A percentile compares a stretch with the other conserved stretches of the same genome.
These are phyloP conservation scores for Platanthera guangdongensis DNA, from an alignment of 106 monocot species.

Conservation along the genomic window DNA sequence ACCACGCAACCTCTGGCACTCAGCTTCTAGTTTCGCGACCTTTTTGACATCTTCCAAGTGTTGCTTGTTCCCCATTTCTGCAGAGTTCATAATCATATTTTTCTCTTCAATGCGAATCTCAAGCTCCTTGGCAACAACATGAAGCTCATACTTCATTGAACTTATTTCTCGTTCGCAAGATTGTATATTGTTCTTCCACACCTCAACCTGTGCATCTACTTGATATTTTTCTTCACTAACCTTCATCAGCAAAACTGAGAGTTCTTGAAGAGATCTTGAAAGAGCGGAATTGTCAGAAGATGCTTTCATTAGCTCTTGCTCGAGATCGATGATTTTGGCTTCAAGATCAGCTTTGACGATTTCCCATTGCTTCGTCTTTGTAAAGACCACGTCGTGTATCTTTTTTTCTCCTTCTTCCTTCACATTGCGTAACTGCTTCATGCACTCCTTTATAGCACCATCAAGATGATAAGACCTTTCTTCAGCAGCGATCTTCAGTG, in stretches of 20 bases:
- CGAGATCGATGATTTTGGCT: slow-evolving; percentile 38
- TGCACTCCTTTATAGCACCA: slow-evolving; percentile 70
- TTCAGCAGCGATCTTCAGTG: slow-evolving; percentile 59
- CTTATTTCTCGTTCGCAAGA: slow-evolving; percentile 60
- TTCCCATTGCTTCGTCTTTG: slow-evolving; percentile 75
- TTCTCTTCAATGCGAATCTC: slow-evolving; percentile 86
- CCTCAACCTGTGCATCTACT: slow-evolving; percentile 69
- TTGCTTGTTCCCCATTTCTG: slow-evolving; percentile 66
- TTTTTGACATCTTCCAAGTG: slow-evolving; percentile 86
- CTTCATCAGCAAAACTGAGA: slow-evolving; percentile 43
- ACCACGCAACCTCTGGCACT: slow-evolving; percentile 84
- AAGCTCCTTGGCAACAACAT: slow-evolving; percentile 66
- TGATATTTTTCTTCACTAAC: slow-evolving; percentile 67
- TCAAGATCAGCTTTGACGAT: slow-evolving; percentile 54
- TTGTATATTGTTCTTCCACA: slow-evolving; percentile 44
- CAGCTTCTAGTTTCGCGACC: slow-evolving; percentile 69
- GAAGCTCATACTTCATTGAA: slow-evolving; percentile 70
- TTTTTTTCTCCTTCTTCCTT: slow-evolving; percentile 80
- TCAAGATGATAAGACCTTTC: slow-evolving; percentile 56
- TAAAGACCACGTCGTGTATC: slow-evolving; percentile 56
- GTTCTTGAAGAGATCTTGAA: slow-evolving; percentile 56
- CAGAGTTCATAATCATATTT: slow-evolving; percentile 60
- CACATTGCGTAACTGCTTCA: slow-evolving; percentile 60
- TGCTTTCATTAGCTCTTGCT: slow-evolving; percentile 47
- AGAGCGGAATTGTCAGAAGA: slow-evolving; percentile 56